Evolutionary conservation across 2,329 filamentous ascomycete species (phyloP), one percentile per base, ranked within the genome.

Genomic region (Aureobasidium sp.): DNA sequence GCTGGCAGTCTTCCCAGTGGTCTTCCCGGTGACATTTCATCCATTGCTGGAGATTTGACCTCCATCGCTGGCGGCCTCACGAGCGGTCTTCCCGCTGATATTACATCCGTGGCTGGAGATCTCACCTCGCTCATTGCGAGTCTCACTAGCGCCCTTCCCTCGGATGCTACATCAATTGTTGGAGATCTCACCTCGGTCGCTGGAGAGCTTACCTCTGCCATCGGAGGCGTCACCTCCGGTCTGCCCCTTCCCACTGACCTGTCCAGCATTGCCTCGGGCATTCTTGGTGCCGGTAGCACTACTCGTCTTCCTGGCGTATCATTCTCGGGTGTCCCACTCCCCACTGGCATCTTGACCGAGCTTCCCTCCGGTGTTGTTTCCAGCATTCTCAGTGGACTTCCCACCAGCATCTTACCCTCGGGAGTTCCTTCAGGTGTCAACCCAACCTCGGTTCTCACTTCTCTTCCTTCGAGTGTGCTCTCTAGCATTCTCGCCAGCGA

Each of bases 401-500:
- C 56, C 25, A 38, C 56, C 15, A 50, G 23, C 16, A 5, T 50
- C 15, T 25, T 47, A 18, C 55, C 55, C 27, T 42, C 53, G 8
- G 53, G 38, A 27, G 53, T 40, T 16, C 38, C 38, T 11, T 29
- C 53, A 18, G 29, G 29, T 23, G 42, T 29, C 18, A 59, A 47
- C 55, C 42, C 55, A 18, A 33, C 42, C 20, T 31, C 40, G 1
- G 13, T 59, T 1, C 36, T 59, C 10, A 48, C 43, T n/a, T 13
- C 42, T 7, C 56, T 60, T 5, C 56, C 56, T 16, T 33, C 43
- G 3, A 27, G 43, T 40, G 56, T 60, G 10, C 33, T 60, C 13
- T 60, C 56, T 5, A 60, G 56, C 45, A 60, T 60, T 16, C 31
- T 60, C 10, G 33, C 33, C 33, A n/a, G 56, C 23, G 23, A 25